A percentile compares a stretch with the other conserved stretches of the same genome.
These are phyloP conservation scores for Lepidium aucheri DNA, from an alignment of 345 rosid species.

Conservation along the genomic window DNA sequence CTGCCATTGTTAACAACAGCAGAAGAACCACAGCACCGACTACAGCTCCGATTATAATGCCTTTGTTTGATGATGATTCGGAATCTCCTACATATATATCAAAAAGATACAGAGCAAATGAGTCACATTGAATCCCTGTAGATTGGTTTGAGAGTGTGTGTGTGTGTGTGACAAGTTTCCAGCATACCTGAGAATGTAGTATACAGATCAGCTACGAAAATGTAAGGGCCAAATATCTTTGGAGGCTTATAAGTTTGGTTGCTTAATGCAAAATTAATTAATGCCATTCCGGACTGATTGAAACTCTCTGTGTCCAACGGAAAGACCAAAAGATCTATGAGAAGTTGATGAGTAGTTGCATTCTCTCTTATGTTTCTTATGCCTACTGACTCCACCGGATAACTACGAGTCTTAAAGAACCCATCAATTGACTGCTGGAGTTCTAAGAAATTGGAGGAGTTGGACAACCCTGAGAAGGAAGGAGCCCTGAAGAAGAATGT, in stretches of 20 bases:
- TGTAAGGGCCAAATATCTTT: constrained; percentile 43
- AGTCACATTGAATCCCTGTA: background rate
- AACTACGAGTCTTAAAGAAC: constrained; percentile 21
- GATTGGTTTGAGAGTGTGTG: background rate
- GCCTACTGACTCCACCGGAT: constrained; percentile 58
- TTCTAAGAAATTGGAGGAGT: constrained; percentile 20
- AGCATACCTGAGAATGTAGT: constrained; percentile 42
- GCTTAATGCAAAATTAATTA: constrained; percentile 47
- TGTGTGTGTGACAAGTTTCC: background rate
- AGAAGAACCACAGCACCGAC: constrained; percentile 51
- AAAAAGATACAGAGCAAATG: background rate
- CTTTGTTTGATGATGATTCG: constrained; percentile 42
- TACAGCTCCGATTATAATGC: constrained; percentile 58
- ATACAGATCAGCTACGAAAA: constrained; percentile 36
- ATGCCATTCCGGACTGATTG: constrained; percentile 32
- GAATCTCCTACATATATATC: constrained; percentile 7
- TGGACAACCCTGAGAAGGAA: constrained; percentile 52
- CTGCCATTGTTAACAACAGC: constrained; percentile 47
- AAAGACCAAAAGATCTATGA: constrained; percentile 42
- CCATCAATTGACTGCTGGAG: constrained; percentile 31
- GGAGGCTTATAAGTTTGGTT: constrained; percentile 68
- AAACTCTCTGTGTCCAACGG: constrained; percentile 44
- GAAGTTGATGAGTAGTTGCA: constrained; percentile 30
- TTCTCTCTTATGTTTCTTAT: constrained; percentile 54
- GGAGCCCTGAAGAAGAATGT: constrained; percentile 49